Evolutionary conservation across 331 rosid species (phyloP).

Genomic region (Quercus lobata): DNA sequence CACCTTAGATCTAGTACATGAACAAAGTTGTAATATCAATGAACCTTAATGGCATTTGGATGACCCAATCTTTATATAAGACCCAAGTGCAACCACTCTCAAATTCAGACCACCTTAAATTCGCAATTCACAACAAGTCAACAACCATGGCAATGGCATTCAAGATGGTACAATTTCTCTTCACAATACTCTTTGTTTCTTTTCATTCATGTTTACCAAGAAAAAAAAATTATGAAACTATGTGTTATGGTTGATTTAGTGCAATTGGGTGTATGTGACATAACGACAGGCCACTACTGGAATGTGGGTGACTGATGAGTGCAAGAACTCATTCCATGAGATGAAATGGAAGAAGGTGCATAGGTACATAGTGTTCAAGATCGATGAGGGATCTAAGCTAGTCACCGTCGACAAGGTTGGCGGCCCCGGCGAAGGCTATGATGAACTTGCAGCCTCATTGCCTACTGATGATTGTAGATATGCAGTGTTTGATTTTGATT

Average conservation of each 20-base stretch:
- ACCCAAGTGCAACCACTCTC: conserved; percentile 12
- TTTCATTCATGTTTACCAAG: too few relatives aligned
- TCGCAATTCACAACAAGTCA: neutral
- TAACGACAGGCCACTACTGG: conserved; percentile 83
- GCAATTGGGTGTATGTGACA: neutral
- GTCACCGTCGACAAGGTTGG: conserved; percentile 97
- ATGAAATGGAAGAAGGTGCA: conserved; percentile 99
- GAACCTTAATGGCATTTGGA: conserved; percentile 26
- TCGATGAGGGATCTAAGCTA: conserved; percentile 79
- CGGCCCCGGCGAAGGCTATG: conserved; percentile 82
- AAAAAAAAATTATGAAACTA: neutral
- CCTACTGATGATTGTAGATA: conserved; percentile 91
- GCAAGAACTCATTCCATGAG: conserved; percentile 94
- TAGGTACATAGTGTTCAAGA: conserved; percentile 90
- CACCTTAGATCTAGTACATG: conserved; percentile 21
- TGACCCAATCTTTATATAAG: conserved; percentile 31
- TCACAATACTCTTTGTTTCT: neutral
- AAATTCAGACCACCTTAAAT: conserved; percentile 16
- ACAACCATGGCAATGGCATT: conserved; percentile 98
- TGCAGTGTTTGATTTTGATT: conserved; percentile 96
- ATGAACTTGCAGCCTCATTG: conserved; percentile 79
- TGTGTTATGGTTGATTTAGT: neutral
- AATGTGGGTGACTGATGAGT: conserved; percentile 99
- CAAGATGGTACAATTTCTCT: conserved; percentile 66
- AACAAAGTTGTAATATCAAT: conserved; percentile 39